Conservation (phyloP, 345 rosid genomes). For the Ceriops decandra region DNA sequence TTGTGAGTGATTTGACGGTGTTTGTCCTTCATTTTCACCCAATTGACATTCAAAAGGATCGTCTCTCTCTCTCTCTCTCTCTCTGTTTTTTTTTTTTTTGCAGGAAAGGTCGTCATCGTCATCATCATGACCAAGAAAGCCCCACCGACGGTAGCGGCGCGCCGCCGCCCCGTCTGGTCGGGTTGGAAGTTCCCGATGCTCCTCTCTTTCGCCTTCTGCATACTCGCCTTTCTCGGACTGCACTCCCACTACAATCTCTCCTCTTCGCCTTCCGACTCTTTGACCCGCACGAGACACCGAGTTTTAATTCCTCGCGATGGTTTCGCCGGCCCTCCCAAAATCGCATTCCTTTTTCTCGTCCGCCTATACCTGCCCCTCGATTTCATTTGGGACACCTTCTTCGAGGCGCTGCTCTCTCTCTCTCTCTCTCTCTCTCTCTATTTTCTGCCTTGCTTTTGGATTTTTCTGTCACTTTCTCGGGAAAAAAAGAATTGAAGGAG, state of each 20-base stretch:
- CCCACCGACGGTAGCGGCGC: slow-evolving; percentile 12
- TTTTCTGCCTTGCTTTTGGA: background rate
- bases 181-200: slow-evolving; percentile 60
- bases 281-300: slow-evolving; percentile 37
- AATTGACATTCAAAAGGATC: background rate
- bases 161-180: slow-evolving; percentile 46
- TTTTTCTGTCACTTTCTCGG: background rate
- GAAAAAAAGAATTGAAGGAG: background rate
- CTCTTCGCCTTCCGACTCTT: slow-evolving; percentile 10
- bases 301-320: slow-evolving; percentile 24
- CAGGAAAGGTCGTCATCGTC: slow-evolving; percentile 7
- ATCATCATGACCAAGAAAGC: slow-evolving; percentile 48
- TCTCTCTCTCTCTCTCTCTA: slow-evolving; percentile 24
- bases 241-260: slow-evolving; percentile 31
- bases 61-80: background rate
- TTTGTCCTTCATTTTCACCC: background rate
- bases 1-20: too few relatives aligned
- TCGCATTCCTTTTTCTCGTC: slow-evolving; percentile 37
- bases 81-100: background rate
- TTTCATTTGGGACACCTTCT: slow-evolving; percentile 34
- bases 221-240: slow-evolving; percentile 48
- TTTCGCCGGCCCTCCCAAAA: slow-evolving; percentile 27
- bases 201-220: slow-evolving; percentile 48
- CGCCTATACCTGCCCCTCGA: slow-evolving; percentile 32
- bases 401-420: slow-evolving; percentile 26